Evolutionary conservation across 169 alveolate species (phyloP), one percentile per base, ranked within the genome.

Genomic region (Cryptosporidium felis): DNA sequence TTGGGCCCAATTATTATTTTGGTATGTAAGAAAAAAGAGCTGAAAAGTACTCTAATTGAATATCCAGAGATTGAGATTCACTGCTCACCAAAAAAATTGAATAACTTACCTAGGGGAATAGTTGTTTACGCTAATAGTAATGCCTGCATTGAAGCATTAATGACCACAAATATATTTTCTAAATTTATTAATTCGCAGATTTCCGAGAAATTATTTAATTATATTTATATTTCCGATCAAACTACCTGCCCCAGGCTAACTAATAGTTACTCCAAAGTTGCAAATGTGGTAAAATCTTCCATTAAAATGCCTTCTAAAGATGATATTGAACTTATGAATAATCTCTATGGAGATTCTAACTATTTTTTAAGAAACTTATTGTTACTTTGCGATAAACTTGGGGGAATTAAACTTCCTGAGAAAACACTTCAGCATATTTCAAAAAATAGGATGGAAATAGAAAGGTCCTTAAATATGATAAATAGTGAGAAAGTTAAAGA

Each of bases 41-140:
- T 74, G 6, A 74, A 74, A 49, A 38, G 26, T 23, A 30, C 30
- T 53, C 41, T 74, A n/a, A 49, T 49, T 21, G 85, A 74, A n/a
- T 74, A 74, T 74, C 85, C 85, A 32, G 85, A 74, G 32, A 74
- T 74, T 8, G 85, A 74, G 40, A 74, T 74, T 9, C 85, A 74
- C 44, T 74, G 74, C 8, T 38, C 74, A 30, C 66, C n/a, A 53
- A 74, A 53, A 36, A 74, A 74, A 30, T 3, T 74, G 5, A 34
- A 36, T 16, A 56, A 18, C 23, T 5, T 74, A 5, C 42, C 74
- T 51, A 36, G 41, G 18, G 30, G 23, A 40, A 36, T 2, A 6
- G 40, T 56, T 32, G 26, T 74, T 32, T 74, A 74, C 34, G 44
- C 74, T 1, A 74, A 74, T 53, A 74, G 85, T 28, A 74, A 74